These are phyloP conservation scores for Byssothecium circinans DNA, from an alignment of 2,329 filamentous ascomycete genomes.

Conservation along the genomic window DNA sequence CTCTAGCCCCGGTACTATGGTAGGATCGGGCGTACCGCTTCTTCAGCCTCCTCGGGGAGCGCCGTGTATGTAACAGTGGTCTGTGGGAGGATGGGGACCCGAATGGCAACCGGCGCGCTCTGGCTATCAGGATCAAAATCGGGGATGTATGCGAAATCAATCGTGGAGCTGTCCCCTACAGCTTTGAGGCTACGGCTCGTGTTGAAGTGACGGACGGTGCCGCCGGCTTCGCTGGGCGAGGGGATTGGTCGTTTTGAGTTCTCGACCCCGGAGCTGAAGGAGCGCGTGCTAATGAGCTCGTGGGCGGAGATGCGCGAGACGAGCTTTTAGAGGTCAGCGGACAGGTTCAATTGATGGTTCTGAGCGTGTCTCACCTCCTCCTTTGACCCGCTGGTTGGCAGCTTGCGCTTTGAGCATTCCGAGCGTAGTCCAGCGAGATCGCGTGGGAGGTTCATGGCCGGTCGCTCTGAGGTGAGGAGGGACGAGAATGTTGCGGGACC, in stretches of 20 bases:
- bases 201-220: constrained; percentile 60
- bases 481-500: constrained; percentile 59
- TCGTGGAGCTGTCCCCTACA: constrained; percentile 60
- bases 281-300: constrained; percentile 55
- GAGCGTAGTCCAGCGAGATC: constrained; percentile 54
- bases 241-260: constrained; percentile 48
- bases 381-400: constrained; percentile 52
- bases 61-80: constrained; percentile 16
- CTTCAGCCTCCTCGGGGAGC: constrained; percentile 23
- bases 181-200: constrained; percentile 60
- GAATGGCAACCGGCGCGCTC: constrained; percentile 40
- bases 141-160: constrained; percentile 66
- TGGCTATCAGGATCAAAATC: constrained; percentile 49
- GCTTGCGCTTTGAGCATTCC: constrained; percentile 55
- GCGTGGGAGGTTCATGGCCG: constrained; percentile 54
- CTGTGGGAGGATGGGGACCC: constrained; percentile 54
- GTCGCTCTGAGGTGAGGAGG: constrained; percentile 54
- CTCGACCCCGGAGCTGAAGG: constrained; percentile 58
- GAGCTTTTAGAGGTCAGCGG: constrained; percentile 41
- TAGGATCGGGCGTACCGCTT: constrained; percentile 17
- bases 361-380: constrained; percentile 48
- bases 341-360: constrained; percentile 3
- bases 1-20: constrained; percentile 1
- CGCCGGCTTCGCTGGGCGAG: constrained; percentile 29
- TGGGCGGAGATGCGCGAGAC: constrained; percentile 56